Percentiles rank a stretch among this genome's conserved stretches.
Evolutionary conservation across 2,329 filamentous ascomycete species (phyloP).

Genomic region (Xylaria sp.): DNA sequence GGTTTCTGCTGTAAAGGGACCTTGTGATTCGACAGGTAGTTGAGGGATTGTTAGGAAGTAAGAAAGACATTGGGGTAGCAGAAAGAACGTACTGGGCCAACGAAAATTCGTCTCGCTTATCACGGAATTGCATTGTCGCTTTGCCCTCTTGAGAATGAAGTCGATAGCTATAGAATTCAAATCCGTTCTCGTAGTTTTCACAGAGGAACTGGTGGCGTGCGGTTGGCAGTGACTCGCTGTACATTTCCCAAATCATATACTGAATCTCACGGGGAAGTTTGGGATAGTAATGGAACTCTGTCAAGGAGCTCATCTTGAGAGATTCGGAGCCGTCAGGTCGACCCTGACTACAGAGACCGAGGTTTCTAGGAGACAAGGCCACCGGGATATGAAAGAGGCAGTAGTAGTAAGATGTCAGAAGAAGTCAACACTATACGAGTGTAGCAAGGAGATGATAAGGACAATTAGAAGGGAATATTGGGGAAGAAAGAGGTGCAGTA

Average conservation of each 20-base stretch:
- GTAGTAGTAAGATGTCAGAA: too few species aligned
- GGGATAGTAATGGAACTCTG: conserved; percentile 6
- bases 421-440: too few species aligned
- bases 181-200: not conserved
- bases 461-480: too few species aligned
- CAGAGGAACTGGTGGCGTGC: not conserved
- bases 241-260: conserved; percentile 8
- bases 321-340: not conserved
- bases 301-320: not conserved
- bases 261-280: conserved; percentile 5
- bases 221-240: not conserved
- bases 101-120: not conserved
- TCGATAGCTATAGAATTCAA: not conserved
- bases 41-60: not conserved
- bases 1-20: not conserved
- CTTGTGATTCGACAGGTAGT: too few species aligned
- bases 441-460: too few species aligned
- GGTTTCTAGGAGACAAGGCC: too few species aligned
- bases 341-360: not conserved
- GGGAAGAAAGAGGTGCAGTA: too few species aligned
- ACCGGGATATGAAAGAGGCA: too few species aligned
- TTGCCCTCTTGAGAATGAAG: too few species aligned
- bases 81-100: not conserved
- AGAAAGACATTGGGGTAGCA: not conserved
- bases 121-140: not conserved